Base-by-base conservation (phyloP, 2,329 filamentous ascomycete species). In the Hypoxylon sp. region DNA sequence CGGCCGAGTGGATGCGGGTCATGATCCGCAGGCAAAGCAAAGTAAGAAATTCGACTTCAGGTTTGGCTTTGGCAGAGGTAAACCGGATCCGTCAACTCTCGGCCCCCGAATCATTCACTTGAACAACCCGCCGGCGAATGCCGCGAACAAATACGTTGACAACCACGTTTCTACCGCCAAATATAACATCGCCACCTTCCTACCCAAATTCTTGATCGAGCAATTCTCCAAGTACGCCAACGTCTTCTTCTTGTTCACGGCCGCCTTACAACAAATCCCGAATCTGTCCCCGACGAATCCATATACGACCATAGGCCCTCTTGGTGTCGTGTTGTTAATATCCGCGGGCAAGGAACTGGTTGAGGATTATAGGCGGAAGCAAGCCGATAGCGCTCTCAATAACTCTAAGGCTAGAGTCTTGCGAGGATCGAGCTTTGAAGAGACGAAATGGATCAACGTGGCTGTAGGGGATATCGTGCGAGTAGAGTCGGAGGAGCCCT, bases 201-300 rank as follows among this genome's bases (percentile, higher is more conserved):
- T 98, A 17, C 96, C 96, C 55, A 99, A 99, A 81, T 99, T 99
- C 81, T 85, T 99, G 62, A 94, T 95, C 79, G 96, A 99, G 80
- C 96, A 99, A 79, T 99, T 99, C 82, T 98, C 94, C 68, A 99
- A 98, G 84, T 97, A 98, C 81, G 96, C 96, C 84, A 99, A 99
- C 82, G 82, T 99, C 77, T 99, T 99, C 85, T 99, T 99, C 91
- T 88, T 99, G 79, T 98, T 99, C 80, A 99, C 96, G 38, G 94
- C 96, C 14, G 90, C 89, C 43, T 83, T 99, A 49, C 96, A 99
- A 83, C 96, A 99, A 80, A 97, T 99, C 68, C 96, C 96, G 21
- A 91, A 92, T 72, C 91, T 99, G 68, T 97, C 94, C 34, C 96
- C 97, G 6, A 99, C 96, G 9, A 98, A 98, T 82, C 88, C 86